Evolutionary conservation across 2,329 filamentous ascomycete genomes (phyloP).

Genomic region (Graphilbum sp.): DNA sequence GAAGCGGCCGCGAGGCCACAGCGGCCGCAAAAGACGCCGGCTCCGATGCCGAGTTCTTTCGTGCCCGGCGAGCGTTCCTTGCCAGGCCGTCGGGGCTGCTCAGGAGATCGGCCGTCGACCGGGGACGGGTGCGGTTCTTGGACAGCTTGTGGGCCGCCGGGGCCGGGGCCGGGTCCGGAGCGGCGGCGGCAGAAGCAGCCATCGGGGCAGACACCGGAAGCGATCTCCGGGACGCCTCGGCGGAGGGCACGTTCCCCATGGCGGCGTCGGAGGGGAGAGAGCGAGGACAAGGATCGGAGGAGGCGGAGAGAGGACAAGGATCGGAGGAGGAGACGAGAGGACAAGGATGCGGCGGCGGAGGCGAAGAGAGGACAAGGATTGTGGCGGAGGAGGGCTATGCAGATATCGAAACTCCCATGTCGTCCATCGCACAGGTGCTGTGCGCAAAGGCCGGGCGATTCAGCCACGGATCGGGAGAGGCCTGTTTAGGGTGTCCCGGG

Average conservation of each 20-base stretch:
- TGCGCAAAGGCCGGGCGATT: conserved; percentile 5
- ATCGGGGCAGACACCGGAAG: background rate
- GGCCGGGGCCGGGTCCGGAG: background rate
- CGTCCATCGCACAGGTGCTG: conserved; percentile 17
- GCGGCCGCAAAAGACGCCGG: conserved; percentile 1
- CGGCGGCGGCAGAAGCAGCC: too few relatives aligned
- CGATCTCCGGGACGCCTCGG: conserved; percentile 22
- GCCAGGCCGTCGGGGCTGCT: conserved; percentile 17
- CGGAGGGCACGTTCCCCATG: conserved; percentile 36
- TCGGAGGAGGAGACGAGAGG: conserved; percentile 1
- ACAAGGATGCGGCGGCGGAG: background rate
- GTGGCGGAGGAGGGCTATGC: conserved; percentile 14
- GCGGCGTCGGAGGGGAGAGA: conserved; percentile 6
- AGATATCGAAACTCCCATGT: conserved; percentile 23
- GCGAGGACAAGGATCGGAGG: background rate
- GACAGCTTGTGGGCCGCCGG: conserved; percentile 27
- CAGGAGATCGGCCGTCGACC: conserved; percentile 25
- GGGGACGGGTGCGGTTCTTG: conserved; percentile 29
- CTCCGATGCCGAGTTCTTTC: too few relatives aligned
- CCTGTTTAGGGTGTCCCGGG: too few relatives aligned
- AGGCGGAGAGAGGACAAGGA: conserved; percentile 9
- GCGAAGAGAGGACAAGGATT: background rate
- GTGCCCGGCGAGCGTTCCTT: too few relatives aligned
- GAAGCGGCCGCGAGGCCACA: background rate
- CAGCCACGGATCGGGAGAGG: too few relatives aligned